Conservation (phyloP, 495 filamentous ascomycete species). For the Copromyces sp. region DNA sequence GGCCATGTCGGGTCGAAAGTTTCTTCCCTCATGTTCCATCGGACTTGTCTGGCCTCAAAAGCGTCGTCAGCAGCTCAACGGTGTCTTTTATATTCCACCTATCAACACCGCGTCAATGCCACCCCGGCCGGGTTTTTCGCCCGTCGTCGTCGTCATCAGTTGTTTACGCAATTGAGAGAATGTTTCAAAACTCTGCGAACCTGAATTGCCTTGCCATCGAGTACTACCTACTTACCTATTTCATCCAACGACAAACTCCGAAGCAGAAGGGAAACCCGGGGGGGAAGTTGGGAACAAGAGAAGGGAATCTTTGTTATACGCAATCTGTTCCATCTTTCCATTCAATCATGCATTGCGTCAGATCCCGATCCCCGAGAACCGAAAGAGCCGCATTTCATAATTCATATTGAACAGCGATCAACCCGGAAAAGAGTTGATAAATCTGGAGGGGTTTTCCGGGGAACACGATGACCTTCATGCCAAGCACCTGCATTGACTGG, state of each 20-base stretch:
- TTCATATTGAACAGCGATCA: not conserved
- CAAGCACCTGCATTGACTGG: not conserved
- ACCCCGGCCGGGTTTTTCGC: not conserved
- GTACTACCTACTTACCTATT: not conserved
- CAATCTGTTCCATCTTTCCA: not conserved
- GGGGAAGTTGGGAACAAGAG: not conserved
- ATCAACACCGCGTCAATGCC: not conserved
- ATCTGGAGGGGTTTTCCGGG: not conserved
- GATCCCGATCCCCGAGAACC: not conserved
- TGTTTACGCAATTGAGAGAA: not conserved
- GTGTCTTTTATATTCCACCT: not conserved
- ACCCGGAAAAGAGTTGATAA: not conserved
- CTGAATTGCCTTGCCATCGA: not conserved
- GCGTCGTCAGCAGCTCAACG: not conserved
- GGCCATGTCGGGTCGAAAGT: too few species aligned
- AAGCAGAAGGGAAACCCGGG: not conserved
- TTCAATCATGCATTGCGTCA: not conserved
- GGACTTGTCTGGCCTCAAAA: not conserved
- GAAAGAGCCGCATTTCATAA: not conserved
- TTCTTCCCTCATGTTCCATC: not conserved
- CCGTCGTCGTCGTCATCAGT: not conserved
- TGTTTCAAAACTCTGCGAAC: not conserved
- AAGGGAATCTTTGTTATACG: not conserved
- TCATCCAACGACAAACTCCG: not conserved
- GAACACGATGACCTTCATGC: not conserved